Evolutionary conservation across 2,329 filamentous ascomycete species (phyloP).

Genomic region (Bimuria novae-zelandiae): DNA sequence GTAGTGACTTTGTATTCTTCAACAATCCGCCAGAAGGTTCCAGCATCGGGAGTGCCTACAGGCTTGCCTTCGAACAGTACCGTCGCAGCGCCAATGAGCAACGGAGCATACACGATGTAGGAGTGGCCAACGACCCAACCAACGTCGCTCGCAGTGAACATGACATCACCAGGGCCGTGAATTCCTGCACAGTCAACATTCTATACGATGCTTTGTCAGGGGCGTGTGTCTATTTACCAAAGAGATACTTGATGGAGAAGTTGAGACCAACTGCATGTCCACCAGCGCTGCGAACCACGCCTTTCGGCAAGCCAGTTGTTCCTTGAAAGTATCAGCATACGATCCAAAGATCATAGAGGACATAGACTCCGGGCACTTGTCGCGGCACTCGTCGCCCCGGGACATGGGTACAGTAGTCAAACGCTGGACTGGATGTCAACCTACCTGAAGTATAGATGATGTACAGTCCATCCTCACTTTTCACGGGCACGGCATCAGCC

Average conservation of each 20-base stretch:
- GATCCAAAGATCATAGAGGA: not conserved
- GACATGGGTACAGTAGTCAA: not conserved
- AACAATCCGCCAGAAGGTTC: conserved; percentile 84
- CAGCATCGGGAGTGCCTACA: conserved; percentile 83
- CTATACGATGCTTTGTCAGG: not conserved
- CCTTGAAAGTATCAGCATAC: conserved; percentile 40
- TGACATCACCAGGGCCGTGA: conserved; percentile 80
- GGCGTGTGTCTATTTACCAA: conserved; percentile 53
- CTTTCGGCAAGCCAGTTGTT: conserved; percentile 82
- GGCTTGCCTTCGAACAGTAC: conserved; percentile 95
- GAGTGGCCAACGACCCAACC: conserved; percentile 81
- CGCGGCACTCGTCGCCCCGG: too few relatives aligned
- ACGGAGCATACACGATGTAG: conserved; percentile 87
- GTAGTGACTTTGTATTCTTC: conserved; percentile 84
- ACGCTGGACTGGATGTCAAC: conserved; percentile 6
- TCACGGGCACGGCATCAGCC: conserved; percentile 77
- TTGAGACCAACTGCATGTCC: conserved; percentile 87
- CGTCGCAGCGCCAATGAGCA: conserved; percentile 83
- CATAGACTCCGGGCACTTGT: too few relatives aligned
- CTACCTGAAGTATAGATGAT: conserved; percentile 81
- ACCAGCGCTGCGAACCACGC: conserved; percentile 79
- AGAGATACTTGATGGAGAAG: conserved; percentile 80
- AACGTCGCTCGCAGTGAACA: conserved; percentile 82
- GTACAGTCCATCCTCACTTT: conserved; percentile 79
- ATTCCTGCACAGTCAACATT: conserved; percentile 49